phyloP scores from a whole-genome alignment of 768 basidiomycete species.

The Tephrocybe sp. region DNA sequence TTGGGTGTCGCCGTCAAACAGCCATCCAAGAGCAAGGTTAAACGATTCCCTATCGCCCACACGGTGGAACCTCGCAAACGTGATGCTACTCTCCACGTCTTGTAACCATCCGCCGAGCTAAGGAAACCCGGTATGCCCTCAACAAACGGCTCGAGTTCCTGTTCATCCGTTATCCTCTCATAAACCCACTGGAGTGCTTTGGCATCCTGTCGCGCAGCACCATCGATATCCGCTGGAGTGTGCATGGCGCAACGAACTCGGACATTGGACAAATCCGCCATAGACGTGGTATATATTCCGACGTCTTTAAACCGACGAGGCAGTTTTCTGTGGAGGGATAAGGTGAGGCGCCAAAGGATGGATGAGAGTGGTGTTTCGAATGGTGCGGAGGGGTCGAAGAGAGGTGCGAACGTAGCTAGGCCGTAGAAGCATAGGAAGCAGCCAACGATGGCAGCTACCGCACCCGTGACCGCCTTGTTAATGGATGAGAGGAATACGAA shows the following conservation, averaged over 20 bases:
- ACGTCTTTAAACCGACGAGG: background rate
- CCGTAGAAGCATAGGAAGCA: background rate
- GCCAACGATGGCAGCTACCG: background rate
- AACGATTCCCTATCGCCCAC: background rate
- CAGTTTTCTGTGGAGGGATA: background rate
- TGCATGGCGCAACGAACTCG: background rate
- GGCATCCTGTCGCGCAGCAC: background rate
- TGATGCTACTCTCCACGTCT: background rate
- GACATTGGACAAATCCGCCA: background rate
- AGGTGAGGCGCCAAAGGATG: background rate
- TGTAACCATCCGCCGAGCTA: background rate
- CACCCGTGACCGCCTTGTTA: background rate
- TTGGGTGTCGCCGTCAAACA: background rate
- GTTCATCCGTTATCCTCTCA: background rate
- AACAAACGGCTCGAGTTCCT: background rate
- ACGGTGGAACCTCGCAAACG: background rate
- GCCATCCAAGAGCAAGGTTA: background rate
- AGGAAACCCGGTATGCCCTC: background rate
- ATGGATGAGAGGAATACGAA: slow-evolving; percentile 1
- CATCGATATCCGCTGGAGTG: background rate
- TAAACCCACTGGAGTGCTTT: background rate
- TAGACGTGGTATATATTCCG: background rate
- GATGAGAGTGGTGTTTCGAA: slow-evolving; percentile 5
- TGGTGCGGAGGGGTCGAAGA: slow-evolving; percentile 5
- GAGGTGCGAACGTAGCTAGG: slow-evolving; percentile 2